A percentile compares a stretch with the other conserved stretches of the same genome.
These are phyloP conservation scores for Psilocybe azurescens DNA, from an alignment of 768 basidiomycete genomes.

Conservation along the genomic window DNA sequence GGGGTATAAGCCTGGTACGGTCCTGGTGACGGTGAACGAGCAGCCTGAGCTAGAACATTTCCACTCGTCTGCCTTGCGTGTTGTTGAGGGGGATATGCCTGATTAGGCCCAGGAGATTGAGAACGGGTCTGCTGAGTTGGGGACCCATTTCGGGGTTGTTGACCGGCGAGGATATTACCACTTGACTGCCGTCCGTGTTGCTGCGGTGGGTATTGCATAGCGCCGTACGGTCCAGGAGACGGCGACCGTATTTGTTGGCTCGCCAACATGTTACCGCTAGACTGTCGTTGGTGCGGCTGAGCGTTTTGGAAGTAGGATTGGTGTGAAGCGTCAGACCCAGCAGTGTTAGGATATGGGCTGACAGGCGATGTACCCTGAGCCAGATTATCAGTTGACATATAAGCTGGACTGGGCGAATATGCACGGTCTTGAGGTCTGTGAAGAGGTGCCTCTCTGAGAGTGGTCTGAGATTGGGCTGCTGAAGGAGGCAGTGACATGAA, in stretches of 20 bases:
- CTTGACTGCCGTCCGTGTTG: conserved; percentile 29
- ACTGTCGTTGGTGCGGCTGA: conserved; percentile 24
- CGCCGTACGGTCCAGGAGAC: conserved; percentile 28
- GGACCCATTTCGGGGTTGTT: not conserved
- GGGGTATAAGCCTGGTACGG: conserved; percentile 25
- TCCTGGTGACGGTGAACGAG: conserved; percentile 25
- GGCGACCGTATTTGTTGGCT: conserved; percentile 22
- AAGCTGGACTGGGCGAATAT: conserved; percentile 43
- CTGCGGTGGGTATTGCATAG: conserved; percentile 35
- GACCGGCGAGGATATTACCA: conserved; percentile 23
- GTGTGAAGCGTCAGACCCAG: conserved; percentile 19
- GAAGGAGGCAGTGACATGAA: conserved; percentile 46
- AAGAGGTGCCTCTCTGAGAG: conserved; percentile 58
- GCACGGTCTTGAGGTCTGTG: conserved; percentile 60
- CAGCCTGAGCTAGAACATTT: conserved; percentile 22
- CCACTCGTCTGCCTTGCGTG: conserved; percentile 23
- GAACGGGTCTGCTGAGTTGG: conserved; percentile 9
- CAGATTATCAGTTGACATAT: conserved; percentile 33
- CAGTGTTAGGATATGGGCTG: conserved; percentile 16
- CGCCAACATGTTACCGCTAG: conserved; percentile 27
- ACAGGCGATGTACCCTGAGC: conserved; percentile 20
- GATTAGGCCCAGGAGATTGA: conserved; percentile 28
- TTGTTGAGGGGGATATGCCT: conserved; percentile 23
- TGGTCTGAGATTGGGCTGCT: conserved; percentile 36
- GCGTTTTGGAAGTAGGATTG: conserved; percentile 19